phyloP scores from a whole-genome alignment of 305 asterid species.

The Fraxinus dipetala region DNA sequence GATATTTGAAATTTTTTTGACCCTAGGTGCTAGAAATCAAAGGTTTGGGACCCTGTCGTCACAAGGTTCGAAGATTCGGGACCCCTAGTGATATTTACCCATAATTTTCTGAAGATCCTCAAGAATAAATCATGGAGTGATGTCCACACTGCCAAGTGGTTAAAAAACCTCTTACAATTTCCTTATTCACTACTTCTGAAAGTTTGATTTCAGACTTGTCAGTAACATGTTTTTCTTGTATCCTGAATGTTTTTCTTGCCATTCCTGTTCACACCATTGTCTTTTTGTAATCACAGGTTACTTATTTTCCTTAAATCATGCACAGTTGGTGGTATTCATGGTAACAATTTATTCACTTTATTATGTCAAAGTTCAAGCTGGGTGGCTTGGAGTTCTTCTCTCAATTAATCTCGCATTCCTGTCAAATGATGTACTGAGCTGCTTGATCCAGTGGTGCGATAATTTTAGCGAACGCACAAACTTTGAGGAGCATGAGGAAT shows the following conservation, averaged over 20 bases:
- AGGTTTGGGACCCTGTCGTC: neutral
- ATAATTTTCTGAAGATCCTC: constrained; percentile 3
- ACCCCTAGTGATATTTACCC: neutral
- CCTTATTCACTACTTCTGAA: neutral
- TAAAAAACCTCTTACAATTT: neutral
- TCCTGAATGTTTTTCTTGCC: constrained; percentile 17
- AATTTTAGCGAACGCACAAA: constrained; percentile 67
- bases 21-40: neutral
- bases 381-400: constrained; percentile 87
- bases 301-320: constrained; percentile 87
- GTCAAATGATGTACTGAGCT: constrained; percentile 72
- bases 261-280: constrained; percentile 29
- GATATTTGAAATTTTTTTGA: neutral
- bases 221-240: constrained; percentile 1
- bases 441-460: constrained; percentile 85
- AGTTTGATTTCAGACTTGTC: neutral
- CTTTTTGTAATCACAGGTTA: constrained; percentile 60
- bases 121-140: neutral
- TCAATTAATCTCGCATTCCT: constrained; percentile 86
- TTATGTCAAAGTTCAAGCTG: constrained; percentile 76
- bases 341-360: constrained; percentile 78
- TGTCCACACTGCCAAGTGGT: neutral
- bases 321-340: constrained; percentile 84
- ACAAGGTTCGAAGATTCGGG: neutral
- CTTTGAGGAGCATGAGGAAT: constrained; percentile 59